These are phyloP conservation scores for Kwoniella shivajii DNA, from an alignment of 1,284 basidiomycete genomes.

Conservation along the genomic window DNA sequence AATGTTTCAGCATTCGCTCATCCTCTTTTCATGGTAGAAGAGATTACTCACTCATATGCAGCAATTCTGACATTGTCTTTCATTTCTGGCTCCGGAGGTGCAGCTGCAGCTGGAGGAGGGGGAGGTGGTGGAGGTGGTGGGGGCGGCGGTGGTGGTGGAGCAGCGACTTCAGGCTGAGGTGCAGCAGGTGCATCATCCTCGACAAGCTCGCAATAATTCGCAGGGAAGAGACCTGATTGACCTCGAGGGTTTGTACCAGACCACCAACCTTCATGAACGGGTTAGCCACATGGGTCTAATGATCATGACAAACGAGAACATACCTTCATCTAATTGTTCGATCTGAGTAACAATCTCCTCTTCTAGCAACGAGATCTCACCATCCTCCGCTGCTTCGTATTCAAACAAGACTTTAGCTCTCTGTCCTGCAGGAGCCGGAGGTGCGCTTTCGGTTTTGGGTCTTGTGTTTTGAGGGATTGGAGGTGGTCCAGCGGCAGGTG, in stretches of 20 bases:
- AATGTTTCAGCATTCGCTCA: not conserved
- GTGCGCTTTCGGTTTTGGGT: conserved; percentile 25
- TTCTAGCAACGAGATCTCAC: conserved; percentile 77
- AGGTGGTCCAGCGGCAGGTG: conserved; percentile 34
- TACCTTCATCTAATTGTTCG: conserved; percentile 76
- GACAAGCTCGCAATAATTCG: conserved; percentile 79
- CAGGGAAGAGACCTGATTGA: conserved; percentile 66
- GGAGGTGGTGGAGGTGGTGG: conserved; percentile 44
- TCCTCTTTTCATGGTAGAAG: not conserved
- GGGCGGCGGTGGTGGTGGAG: conserved; percentile 47
- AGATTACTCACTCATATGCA: conserved; percentile 36
- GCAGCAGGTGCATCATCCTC: conserved; percentile 52
- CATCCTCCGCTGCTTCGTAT: conserved; percentile 71
- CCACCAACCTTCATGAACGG: conserved; percentile 64
- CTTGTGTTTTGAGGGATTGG: conserved; percentile 37
- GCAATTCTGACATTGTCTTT: conserved; percentile 32
- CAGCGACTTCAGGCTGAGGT: conserved; percentile 32
- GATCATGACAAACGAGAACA: conserved; percentile 8
- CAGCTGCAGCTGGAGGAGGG: conserved; percentile 53
- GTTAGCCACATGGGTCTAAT: not conserved
- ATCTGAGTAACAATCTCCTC: conserved; percentile 80
- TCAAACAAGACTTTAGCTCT: conserved; percentile 67
- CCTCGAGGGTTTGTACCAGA: conserved; percentile 68
- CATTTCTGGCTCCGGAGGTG: conserved; percentile 26
- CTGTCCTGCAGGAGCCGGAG: conserved; percentile 32